A percentile compares a stretch with the other conserved stretches of the same genome.
Evolutionary conservation across 2,329 filamentous ascomycete genomes (phyloP).

Genomic region (Fusarium sp.): DNA sequence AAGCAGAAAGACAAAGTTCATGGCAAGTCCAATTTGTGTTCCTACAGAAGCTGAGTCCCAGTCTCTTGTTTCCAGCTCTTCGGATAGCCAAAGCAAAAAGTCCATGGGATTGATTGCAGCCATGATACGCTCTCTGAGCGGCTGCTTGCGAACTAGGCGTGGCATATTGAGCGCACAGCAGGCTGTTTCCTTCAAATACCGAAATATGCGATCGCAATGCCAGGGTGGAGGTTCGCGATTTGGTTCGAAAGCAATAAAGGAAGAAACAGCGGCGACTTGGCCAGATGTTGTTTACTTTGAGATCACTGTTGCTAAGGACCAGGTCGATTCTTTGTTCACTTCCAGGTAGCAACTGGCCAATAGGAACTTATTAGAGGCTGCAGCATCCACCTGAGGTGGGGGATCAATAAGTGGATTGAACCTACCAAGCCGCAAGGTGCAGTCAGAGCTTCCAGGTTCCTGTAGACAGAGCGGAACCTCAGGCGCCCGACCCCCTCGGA

Average conservation of each 20-base stretch:
- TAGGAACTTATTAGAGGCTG: conserved; percentile 14
- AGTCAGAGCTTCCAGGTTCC: conserved; percentile 46
- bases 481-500: conserved; percentile 37
- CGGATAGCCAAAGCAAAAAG: conserved; percentile 89
- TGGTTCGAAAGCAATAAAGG: conserved; percentile 8
- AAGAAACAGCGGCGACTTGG: conserved; percentile 6
- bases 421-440: not conserved
- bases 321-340: conserved; percentile 37
- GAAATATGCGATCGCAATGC: conserved; percentile 9
- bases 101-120: conserved; percentile 88
- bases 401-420: conserved; percentile 10
- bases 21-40: conserved; percentile 76
- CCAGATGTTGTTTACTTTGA: conserved; percentile 47
- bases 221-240: not conserved
- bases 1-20: conserved; percentile 85
- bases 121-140: conserved; percentile 83
- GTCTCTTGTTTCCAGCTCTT: conserved; percentile 91
- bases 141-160: conserved; percentile 82
- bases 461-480: conserved; percentile 42
- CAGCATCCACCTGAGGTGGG: conserved; percentile 36
- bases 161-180: conserved; percentile 64
- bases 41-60: conserved; percentile 88
- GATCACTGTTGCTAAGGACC: conserved; percentile 35
- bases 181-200: not conserved
- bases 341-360: conserved; percentile 21